A percentile compares a stretch with the other conserved stretches of the same genome.
Conservation (phyloP, 495 filamentous ascomycete species). For the Xeromyces bisporus region DNA sequence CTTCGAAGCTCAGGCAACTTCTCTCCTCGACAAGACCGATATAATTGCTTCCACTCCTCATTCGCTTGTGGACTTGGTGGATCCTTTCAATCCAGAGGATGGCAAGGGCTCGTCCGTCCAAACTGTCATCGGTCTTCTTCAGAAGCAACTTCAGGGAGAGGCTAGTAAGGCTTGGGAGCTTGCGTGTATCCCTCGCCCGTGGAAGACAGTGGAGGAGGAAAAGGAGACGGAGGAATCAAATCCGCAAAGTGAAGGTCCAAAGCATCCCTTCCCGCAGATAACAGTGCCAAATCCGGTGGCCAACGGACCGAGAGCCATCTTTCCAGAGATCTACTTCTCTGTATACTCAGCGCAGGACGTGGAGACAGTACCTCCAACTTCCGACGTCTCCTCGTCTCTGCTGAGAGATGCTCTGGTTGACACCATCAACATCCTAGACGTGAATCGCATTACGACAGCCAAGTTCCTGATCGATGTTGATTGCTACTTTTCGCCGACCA, state of each 20-base stretch:
- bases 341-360: conserved; percentile 79
- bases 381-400: conserved; percentile 59
- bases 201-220: conserved; percentile 41
- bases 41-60: conserved; percentile 77
- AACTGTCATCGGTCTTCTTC: conserved; percentile 69
- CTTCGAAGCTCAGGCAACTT: conserved; percentile 49
- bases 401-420: conserved; percentile 77
- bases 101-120: conserved; percentile 35
- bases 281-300: conserved; percentile 55
- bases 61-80: conserved; percentile 62
- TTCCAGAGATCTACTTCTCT: conserved; percentile 88
- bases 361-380: conserved; percentile 70
- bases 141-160: conserved; percentile 66
- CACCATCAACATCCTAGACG: conserved; percentile 86
- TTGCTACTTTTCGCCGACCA: conserved; percentile 75
- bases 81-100: conserved; percentile 53
- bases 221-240: conserved; percentile 22
- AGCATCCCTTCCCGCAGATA: conserved; percentile 61
- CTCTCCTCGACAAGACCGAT: conserved; percentile 80
- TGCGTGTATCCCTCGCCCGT: conserved; percentile 69
- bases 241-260: conserved; percentile 36
- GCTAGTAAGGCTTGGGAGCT: conserved; percentile 53
- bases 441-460: conserved; percentile 73
- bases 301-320: conserved; percentile 55
- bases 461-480: conserved; percentile 87